phyloP scores from a whole-genome alignment of 371 early-diverging fungal species.

The Polyrhizophydium stewartii region DNA sequence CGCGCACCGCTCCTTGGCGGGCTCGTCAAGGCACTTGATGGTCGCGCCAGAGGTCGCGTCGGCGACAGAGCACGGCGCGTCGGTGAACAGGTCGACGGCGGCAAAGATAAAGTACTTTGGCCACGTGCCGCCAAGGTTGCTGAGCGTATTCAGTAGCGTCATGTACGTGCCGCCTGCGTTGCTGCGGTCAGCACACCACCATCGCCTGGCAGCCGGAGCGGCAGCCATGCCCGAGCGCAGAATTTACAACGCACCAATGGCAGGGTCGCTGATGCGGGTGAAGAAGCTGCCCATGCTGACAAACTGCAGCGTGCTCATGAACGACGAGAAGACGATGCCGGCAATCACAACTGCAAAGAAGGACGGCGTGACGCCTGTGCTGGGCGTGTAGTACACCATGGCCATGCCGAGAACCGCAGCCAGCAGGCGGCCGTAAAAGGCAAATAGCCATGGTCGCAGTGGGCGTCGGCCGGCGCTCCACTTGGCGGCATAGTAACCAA shows the following conservation, averaged over 20 bases:
- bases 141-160: slow-evolving; percentile 90
- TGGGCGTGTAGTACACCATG: slow-evolving; percentile 75
- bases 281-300: slow-evolving; percentile 93
- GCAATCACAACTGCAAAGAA: slow-evolving; percentile 82
- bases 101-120: slow-evolving; percentile 86
- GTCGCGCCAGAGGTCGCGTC: slow-evolving; percentile 10
- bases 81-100: slow-evolving; percentile 89
- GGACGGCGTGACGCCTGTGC: slow-evolving; percentile 54
- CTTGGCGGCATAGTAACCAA: slow-evolving; percentile 95
- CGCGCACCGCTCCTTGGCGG: slow-evolving; percentile 58
- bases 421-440: slow-evolving; percentile 78
- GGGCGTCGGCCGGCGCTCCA: slow-evolving; percentile 88
- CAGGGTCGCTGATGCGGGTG: slow-evolving; percentile 90
- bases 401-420: slow-evolving; percentile 81
- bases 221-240: too few species aligned
- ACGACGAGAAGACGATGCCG: slow-evolving; percentile 78
- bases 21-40: slow-evolving; percentile 53
- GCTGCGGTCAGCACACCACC: neutral
- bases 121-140: slow-evolving; percentile 98
- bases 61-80: slow-evolving; percentile 38
- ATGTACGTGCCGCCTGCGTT: slow-evolving; percentile 79
- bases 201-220: neutral
- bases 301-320: slow-evolving; percentile 91
- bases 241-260: slow-evolving; percentile 68
- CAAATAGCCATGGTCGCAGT: slow-evolving; percentile 87